Conservation (phyloP, 164 flowering plant genomes). For the Pachysandra terminalis region DNA sequence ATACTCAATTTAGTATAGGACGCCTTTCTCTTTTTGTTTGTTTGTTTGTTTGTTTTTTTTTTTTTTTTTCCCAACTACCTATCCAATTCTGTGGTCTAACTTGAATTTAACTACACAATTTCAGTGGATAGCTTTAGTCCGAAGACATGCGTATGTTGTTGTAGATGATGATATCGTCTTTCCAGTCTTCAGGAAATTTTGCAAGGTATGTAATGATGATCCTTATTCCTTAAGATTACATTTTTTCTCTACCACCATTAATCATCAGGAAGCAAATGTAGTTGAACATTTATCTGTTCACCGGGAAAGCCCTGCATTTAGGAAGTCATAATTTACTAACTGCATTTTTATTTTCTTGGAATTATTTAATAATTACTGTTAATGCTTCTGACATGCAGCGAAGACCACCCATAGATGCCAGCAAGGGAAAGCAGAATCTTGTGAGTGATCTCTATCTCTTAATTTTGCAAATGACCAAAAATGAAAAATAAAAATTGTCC, state of each 20-base stretch:
- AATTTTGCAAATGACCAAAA: not conserved
- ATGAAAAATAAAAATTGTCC: not conserved
- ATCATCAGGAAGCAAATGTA: not conserved
- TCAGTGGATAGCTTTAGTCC: conserved; percentile 82
- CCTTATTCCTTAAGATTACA: not conserved
- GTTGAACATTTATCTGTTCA: not conserved
- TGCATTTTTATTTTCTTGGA: not conserved
- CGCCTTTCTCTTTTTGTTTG: too few species aligned
- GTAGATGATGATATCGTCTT: conserved; percentile 66
- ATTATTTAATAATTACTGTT: conserved; percentile 10
- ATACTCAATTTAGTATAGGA: not conserved
- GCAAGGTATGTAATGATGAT: conserved; percentile 61
- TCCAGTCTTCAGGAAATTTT: conserved; percentile 62
- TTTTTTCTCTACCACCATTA: not conserved
- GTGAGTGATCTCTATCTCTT: conserved; percentile 46
- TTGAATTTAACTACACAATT: conserved; percentile 14
- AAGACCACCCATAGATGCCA: conserved; percentile 59
- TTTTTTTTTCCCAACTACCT: too few species aligned
- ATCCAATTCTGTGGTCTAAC: not conserved
- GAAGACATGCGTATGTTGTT: conserved; percentile 69
- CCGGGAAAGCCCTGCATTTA: not conserved
- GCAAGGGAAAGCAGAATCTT: conserved; percentile 49
- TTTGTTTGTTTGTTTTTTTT: too few species aligned
- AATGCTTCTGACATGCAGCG: conserved; percentile 49
- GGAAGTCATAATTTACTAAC: not conserved